Evolutionary conservation across 1,139 yeast species (phyloP).

Genomic region (Kodamaea fungicola): DNA sequence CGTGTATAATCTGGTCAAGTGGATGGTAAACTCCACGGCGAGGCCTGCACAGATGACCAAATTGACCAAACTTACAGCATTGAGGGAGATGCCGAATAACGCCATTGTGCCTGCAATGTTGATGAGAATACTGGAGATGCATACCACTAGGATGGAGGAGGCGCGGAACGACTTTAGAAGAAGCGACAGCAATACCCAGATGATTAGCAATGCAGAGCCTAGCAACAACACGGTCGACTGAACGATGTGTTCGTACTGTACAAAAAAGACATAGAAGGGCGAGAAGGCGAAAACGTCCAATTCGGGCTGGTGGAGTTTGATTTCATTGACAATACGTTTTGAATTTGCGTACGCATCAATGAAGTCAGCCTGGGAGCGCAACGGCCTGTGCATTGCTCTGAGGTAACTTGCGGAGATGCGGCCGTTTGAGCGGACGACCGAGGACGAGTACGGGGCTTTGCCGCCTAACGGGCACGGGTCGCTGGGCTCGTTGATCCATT

Average conservation of each 20-base stretch:
- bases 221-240: constrained; percentile 54
- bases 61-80: constrained; percentile 88
- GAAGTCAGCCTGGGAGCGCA: constrained; percentile 80
- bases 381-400: constrained; percentile 77
- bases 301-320: constrained; percentile 38
- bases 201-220: constrained; percentile 51
- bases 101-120: constrained; percentile 82
- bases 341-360: constrained; percentile 78
- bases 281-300: constrained; percentile 82
- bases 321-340: constrained; percentile 60
- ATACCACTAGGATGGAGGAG: constrained; percentile 52
- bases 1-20: constrained; percentile 76
- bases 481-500: constrained; percentile 84
- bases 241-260: constrained; percentile 72
- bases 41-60: constrained; percentile 86
- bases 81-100: constrained; percentile 69
- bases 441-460: constrained; percentile 78
- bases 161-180: constrained; percentile 67
- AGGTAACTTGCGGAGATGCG: constrained; percentile 60
- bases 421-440: constrained; percentile 43
- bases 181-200: constrained; percentile 52
- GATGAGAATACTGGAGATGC: constrained; percentile 62
- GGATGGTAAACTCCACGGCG: constrained; percentile 90
- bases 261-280: constrained; percentile 88
- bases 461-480: constrained; percentile 97